These are phyloP conservation scores for Microsporum ferrugineum DNA, from an alignment of 2,329 filamentous ascomycete genomes.

Conservation along the genomic window DNA sequence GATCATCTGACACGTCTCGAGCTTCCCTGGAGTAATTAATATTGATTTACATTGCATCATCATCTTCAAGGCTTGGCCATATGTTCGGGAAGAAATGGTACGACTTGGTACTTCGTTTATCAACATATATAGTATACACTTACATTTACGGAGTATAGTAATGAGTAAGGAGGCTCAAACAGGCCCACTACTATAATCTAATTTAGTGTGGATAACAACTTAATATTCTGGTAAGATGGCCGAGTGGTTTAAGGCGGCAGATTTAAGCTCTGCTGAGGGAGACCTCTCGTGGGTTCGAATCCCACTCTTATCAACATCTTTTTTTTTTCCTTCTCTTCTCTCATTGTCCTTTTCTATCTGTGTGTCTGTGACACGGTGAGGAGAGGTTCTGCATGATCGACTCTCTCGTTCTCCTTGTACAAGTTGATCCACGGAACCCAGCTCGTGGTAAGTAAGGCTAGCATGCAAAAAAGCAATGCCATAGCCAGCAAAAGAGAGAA, in stretches of 20 bases:
- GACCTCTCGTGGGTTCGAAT: slow-evolving; percentile 5
- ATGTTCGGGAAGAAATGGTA: background rate
- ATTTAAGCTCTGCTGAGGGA: slow-evolving; percentile 5
- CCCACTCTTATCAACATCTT: slow-evolving; percentile 3
- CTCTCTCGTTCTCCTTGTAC: background rate
- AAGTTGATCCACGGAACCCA: background rate
- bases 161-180: background rate
- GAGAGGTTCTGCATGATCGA: background rate
- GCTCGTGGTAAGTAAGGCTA: background rate
- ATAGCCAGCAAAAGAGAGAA: background rate
- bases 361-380: background rate
- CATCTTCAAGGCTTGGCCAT: background rate
- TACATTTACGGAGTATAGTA: background rate
- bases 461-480: background rate
- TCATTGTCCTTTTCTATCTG: background rate
- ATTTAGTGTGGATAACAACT: background rate
- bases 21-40: background rate
- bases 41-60: slow-evolving; percentile 4
- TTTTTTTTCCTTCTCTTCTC: background rate
- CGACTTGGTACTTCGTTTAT: background rate
- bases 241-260: slow-evolving; percentile 5
- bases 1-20: background rate
- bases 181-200: background rate
- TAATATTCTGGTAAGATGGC: slow-evolving; percentile 5
- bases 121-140: background rate